Evolutionary conservation across 768 basidiomycete genomes (phyloP).

Genomic region (Kwoniella mangroviensis): DNA sequence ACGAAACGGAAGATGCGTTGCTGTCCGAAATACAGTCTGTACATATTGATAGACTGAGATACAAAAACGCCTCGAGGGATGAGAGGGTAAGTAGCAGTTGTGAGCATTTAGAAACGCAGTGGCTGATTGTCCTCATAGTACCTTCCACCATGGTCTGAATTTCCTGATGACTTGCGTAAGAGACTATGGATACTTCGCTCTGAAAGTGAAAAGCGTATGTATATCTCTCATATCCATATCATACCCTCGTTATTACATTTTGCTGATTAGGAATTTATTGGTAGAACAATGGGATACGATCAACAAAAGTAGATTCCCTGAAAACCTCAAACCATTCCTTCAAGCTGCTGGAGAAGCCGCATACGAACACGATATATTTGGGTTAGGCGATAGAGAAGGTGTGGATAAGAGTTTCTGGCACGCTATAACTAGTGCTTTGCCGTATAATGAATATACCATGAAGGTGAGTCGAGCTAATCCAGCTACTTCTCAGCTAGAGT

Average conservation of each 20-base stretch:
- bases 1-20: not conserved
- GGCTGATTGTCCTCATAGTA: constrained; percentile 16
- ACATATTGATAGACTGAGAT: constrained; percentile 16
- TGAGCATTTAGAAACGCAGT: too few relatives aligned
- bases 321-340: constrained; percentile 72
- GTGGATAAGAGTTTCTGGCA: constrained; percentile 84
- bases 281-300: constrained; percentile 67
- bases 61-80: constrained; percentile 34
- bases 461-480: constrained; percentile 68
- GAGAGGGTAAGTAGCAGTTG: constrained; percentile 22
- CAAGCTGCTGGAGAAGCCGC: constrained; percentile 75
- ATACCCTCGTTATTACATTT: not conserved
- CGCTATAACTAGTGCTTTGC: constrained; percentile 82
- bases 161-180: constrained; percentile 34
- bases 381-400: constrained; percentile 19
- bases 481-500: too few relatives aligned
- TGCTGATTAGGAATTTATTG: not conserved
- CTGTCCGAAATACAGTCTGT: constrained; percentile 1
- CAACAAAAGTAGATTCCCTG: constrained; percentile 87
- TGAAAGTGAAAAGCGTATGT: constrained; percentile 36
- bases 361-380: constrained; percentile 79
- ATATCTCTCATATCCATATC: not conserved
- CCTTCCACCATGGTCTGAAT: constrained; percentile 43
- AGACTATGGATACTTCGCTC: constrained; percentile 25
- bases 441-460: constrained; percentile 78